Evolutionary conservation across 2,329 filamentous ascomycete genomes (phyloP).

Genomic region (Aspergillus neotritici): DNA sequence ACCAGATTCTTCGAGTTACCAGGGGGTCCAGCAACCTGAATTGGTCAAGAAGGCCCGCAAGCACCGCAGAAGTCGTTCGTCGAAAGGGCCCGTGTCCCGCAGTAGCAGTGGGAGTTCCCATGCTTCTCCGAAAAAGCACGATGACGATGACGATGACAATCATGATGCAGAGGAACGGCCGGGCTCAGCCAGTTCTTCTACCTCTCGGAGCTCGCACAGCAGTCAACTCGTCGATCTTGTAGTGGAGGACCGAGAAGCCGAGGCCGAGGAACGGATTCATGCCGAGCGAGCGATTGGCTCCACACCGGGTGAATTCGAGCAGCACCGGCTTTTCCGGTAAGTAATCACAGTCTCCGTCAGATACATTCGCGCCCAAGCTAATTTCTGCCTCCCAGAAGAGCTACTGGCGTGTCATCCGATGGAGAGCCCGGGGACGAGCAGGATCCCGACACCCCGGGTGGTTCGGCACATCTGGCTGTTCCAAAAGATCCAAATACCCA

Average conservation of each 20-base stretch:
- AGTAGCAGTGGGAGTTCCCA: constrained; percentile 13
- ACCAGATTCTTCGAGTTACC: constrained; percentile 51
- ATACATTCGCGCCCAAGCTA: constrained; percentile 8
- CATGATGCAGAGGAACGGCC: too few species aligned
- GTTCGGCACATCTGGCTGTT: background rate
- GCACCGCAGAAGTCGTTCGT: constrained; percentile 30
- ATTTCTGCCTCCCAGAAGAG: constrained; percentile 5
- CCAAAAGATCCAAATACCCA: background rate
- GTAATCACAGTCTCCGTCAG: constrained; percentile 10
- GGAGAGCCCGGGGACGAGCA: too few species aligned
- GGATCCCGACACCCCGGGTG: too few species aligned
- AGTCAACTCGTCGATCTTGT: constrained; percentile 63
- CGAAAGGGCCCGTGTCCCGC: background rate
- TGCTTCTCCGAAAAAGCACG: constrained; percentile 25
- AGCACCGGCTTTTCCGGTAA: constrained; percentile 28
- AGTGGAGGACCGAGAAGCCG: constrained; percentile 59
- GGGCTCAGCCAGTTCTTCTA: constrained; percentile 22
- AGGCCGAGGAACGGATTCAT: constrained; percentile 57
- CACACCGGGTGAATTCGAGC: constrained; percentile 50
- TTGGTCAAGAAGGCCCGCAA: constrained; percentile 36
- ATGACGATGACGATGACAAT: constrained; percentile 14
- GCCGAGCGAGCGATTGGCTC: constrained; percentile 58
- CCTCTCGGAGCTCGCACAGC: constrained; percentile 52
- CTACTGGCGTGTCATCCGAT: too few species aligned
- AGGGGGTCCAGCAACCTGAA: constrained; percentile 27